Conservation (phyloP, 139 green algal genomes). For the Nannochloris sp. region DNA sequence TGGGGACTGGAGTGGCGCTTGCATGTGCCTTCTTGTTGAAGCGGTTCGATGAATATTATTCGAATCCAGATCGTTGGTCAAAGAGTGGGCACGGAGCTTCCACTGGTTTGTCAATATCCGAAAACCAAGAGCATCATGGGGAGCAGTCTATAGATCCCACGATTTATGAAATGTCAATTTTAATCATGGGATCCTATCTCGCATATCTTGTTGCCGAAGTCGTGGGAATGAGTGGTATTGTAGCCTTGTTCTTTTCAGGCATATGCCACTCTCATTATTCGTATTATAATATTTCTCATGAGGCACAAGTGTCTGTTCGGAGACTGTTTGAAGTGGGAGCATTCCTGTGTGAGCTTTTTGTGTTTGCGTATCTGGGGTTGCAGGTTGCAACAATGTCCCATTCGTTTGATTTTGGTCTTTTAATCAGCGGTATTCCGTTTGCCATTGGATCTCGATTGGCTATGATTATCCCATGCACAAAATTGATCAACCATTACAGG, state of each 20-base stretch:
- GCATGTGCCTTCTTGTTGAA: conserved; percentile 43
- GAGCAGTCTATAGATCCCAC: conserved; percentile 5
- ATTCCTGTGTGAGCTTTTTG: conserved; percentile 58
- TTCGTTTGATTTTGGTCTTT: conserved; percentile 9
- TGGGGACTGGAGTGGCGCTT: conserved; percentile 41
- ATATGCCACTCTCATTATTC: conserved; percentile 60
- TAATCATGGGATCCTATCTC: conserved; percentile 57
- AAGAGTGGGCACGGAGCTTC: neutral
- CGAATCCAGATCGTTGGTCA: conserved; percentile 5
- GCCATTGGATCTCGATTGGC: conserved; percentile 36
- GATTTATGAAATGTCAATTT: conserved; percentile 33
- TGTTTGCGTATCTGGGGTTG: conserved; percentile 69
- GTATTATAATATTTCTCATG: conserved; percentile 39
- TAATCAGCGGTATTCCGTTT: conserved; percentile 45
- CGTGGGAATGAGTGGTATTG: conserved; percentile 69
- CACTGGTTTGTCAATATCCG: neutral
- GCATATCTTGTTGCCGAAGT: conserved; percentile 70
- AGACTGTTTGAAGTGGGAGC: conserved; percentile 41
- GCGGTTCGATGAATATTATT: conserved; percentile 21
- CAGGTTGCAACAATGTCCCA: conserved; percentile 28
- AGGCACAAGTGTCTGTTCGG: conserved; percentile 36
- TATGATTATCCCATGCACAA: conserved; percentile 54
- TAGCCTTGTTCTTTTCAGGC: conserved; percentile 73
- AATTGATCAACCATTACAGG: conserved; percentile 37
- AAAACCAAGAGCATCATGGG: neutral